These are phyloP conservation scores for Neospermospora avenae DNA, from an alignment of 2,329 filamentous ascomycete genomes.

Conservation along the genomic window DNA sequence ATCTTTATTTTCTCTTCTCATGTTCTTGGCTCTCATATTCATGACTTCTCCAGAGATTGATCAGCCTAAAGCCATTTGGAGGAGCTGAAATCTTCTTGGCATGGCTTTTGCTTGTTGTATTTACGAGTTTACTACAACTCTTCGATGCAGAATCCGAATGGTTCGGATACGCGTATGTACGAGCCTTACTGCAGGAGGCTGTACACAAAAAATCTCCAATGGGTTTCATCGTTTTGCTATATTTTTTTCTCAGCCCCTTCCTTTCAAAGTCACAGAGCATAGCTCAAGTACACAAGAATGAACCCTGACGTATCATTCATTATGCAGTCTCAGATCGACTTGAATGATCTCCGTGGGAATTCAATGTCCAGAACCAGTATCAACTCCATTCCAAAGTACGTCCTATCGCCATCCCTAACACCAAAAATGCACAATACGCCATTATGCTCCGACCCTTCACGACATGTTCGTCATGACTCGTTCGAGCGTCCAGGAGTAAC, in stretches of 20 bases:
- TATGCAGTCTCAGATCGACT: neutral
- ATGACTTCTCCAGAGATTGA: neutral
- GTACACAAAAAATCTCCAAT: neutral
- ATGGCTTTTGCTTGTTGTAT: too few relatives aligned
- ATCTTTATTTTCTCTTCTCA: neutral
- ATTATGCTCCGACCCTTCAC: neutral
- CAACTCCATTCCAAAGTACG: neutral
- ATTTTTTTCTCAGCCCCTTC: neutral
- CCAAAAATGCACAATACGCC: constrained; percentile 4
- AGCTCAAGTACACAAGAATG: neutral
- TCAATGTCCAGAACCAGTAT: neutral
- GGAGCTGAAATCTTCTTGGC: neutral
- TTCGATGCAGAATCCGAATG: neutral
- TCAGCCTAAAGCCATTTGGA: neutral
- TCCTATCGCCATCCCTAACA: neutral
- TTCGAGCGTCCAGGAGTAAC: neutral
- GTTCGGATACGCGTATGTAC: neutral
- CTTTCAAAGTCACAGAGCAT: neutral
- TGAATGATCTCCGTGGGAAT: neutral
- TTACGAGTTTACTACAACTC: neutral
- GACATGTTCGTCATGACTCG: neutral
- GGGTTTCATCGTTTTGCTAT: neutral
- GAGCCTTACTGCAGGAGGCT: neutral
- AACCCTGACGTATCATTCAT: neutral
- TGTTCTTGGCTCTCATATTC: neutral